phyloP scores from a whole-genome alignment of 1,284 basidiomycete species.

The Ceratobasidium sp. region DNA sequence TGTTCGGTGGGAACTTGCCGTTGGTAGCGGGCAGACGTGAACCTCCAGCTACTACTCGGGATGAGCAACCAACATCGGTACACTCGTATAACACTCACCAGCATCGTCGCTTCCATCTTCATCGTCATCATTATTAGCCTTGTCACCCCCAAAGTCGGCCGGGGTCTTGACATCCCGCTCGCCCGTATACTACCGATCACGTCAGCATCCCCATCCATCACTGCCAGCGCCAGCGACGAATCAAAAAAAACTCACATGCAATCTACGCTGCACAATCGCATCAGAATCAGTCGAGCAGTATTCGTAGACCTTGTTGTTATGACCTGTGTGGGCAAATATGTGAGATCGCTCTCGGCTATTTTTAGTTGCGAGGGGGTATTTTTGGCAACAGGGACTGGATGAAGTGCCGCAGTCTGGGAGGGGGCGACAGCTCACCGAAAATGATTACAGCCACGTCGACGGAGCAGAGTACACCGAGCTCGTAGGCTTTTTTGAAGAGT shows the following conservation, averaged over 20 bases:
- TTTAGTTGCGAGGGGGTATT: slow-evolving; percentile 40
- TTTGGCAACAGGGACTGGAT: slow-evolving; percentile 42
- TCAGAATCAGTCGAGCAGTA: slow-evolving; percentile 68
- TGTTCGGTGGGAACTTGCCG: slow-evolving; percentile 24
- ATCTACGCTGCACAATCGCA: slow-evolving; percentile 63
- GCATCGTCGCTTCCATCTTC: slow-evolving; percentile 64
- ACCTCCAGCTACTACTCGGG: background rate
- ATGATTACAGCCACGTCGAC: slow-evolving; percentile 79
- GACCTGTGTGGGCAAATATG: slow-evolving; percentile 57
- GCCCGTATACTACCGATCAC: slow-evolving; percentile 63
- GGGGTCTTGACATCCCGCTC: slow-evolving; percentile 65
- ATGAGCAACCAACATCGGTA: background rate
- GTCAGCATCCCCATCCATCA: slow-evolving; percentile 12
- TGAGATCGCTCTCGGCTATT: slow-evolving; percentile 16
- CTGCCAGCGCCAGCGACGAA: slow-evolving; percentile 42
- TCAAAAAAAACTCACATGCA: slow-evolving; percentile 57
- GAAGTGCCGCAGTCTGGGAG: slow-evolving; percentile 29
- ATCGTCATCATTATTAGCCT: slow-evolving; percentile 58
- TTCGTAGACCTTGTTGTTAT: slow-evolving; percentile 70
- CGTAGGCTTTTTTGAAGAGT: slow-evolving; percentile 91
- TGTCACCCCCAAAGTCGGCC: slow-evolving; percentile 61
- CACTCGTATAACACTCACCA: slow-evolving; percentile 4
- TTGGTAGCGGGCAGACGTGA: slow-evolving; percentile 3
- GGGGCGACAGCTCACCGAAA: slow-evolving; percentile 62
- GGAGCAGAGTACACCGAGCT: slow-evolving; percentile 82